Evolutionary conservation across 2,329 filamentous ascomycete genomes (phyloP).

Genomic region (Alternaria longipes): DNA sequence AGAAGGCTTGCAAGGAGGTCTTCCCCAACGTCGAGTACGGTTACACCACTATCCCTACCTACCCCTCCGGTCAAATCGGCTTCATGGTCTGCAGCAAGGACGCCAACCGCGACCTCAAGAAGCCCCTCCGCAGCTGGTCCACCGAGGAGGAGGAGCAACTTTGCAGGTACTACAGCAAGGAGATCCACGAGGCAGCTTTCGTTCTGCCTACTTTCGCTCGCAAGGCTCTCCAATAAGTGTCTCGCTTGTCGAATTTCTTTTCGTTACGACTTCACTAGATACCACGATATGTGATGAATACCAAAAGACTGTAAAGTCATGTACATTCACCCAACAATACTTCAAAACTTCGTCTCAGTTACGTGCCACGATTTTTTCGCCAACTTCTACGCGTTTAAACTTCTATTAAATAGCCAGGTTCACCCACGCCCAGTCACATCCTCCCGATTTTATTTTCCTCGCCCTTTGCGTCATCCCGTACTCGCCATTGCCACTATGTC

Average conservation of each 20-base stretch:
- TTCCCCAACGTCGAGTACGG: slow-evolving; percentile 98
- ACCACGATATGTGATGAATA: slow-evolving; percentile 41
- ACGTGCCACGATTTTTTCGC: neutral
- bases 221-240: slow-evolving; percentile 66
- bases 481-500: neutral
- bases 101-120: slow-evolving; percentile 79
- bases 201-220: slow-evolving; percentile 92
- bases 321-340: slow-evolving; percentile 3
- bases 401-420: neutral
- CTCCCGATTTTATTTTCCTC: neutral
- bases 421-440: too few species aligned
- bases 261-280: slow-evolving; percentile 39
- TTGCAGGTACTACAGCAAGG: slow-evolving; percentile 96
- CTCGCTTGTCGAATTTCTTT: slow-evolving; percentile 18
- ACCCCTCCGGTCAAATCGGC: slow-evolving; percentile 98
- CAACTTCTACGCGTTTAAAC: neutral
- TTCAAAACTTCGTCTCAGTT: neutral
- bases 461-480: neutral
- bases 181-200: slow-evolving; percentile 95
- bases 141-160: slow-evolving; percentile 89
- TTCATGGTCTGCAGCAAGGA: slow-evolving; percentile 99
- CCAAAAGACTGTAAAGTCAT: slow-evolving; percentile 34
- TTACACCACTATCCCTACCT: slow-evolving; percentile 99
- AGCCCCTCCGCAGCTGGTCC: slow-evolving; percentile 82
- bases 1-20: slow-evolving; percentile 95